Evolutionary conservation across 164 flowering plant species (phyloP).

Genomic region (Magnolia kwangsiensis): DNA sequence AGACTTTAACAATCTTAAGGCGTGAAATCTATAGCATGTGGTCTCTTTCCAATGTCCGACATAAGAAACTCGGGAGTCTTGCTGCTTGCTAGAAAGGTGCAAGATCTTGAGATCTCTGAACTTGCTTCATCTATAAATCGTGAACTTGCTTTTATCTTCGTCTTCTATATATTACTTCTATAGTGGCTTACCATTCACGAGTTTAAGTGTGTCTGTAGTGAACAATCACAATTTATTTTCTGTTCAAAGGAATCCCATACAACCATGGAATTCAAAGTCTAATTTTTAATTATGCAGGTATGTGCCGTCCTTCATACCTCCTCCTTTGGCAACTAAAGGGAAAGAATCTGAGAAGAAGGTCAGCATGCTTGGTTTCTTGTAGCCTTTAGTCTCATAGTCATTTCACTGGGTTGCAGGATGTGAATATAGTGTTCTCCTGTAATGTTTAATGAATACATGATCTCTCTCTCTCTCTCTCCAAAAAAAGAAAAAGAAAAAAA

Average conservation of each 20-base stretch:
- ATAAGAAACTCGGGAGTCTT: too few relatives aligned
- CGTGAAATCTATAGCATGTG: too few relatives aligned
- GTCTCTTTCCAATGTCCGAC: too few relatives aligned
- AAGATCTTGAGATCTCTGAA: too few relatives aligned
- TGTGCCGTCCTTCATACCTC: slow-evolving; percentile 96
- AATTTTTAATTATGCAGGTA: slow-evolving; percentile 53
- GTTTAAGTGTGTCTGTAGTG: not conserved
- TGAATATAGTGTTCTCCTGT: not conserved
- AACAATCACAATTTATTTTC: too few relatives aligned
- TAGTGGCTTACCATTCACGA: not conserved
- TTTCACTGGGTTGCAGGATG: not conserved
- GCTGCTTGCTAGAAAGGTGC: too few relatives aligned
- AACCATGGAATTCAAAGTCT: not conserved
- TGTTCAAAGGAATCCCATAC: not conserved
- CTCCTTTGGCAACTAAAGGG: slow-evolving; percentile 81
- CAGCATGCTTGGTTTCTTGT: slow-evolving; percentile 3
- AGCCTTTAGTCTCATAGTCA: not conserved
- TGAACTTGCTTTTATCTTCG: not conserved
- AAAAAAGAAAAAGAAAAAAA: too few relatives aligned
- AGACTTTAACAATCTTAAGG: too few relatives aligned
- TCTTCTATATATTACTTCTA: not conserved
- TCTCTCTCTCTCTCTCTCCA: too few relatives aligned
- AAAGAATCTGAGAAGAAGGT: slow-evolving; percentile 87
- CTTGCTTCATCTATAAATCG: too few relatives aligned
- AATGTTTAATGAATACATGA: too few relatives aligned